A percentile compares a stretch with the other conserved stretches of the same genome.
These are phyloP conservation scores for Periconia macrospinosa DNA, from an alignment of 2,329 filamentous ascomycete species.

Conservation along the genomic window DNA sequence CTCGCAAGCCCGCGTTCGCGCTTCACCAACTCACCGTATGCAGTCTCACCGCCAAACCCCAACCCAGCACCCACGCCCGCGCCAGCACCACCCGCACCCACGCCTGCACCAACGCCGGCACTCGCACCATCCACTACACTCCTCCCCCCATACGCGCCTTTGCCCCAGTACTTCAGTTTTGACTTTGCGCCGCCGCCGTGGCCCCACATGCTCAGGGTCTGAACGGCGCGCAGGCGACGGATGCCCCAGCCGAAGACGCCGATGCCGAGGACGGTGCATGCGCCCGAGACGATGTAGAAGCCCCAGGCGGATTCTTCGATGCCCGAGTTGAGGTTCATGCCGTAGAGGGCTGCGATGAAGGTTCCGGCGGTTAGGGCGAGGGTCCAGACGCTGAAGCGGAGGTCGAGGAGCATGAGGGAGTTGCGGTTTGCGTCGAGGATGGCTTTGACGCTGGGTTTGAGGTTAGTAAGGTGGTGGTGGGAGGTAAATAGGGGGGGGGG, in stretches of 20 bases:
- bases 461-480: background rate
- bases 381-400: constrained; percentile 95
- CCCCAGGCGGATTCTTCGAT: constrained; percentile 91
- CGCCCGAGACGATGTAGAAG: constrained; percentile 73
- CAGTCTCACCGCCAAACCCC: constrained; percentile 20
- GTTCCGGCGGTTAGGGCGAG: constrained; percentile 93
- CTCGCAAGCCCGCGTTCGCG: constrained; percentile 30
- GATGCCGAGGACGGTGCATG: constrained; percentile 72
- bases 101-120: constrained; percentile 15
- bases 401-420: constrained; percentile 92
- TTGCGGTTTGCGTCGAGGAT: constrained; percentile 98
- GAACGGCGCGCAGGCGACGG: constrained; percentile 78
- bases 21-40: constrained; percentile 27
- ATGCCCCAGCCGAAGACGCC: constrained; percentile 84
- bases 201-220: constrained; percentile 85
- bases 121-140: constrained; percentile 14
- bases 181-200: constrained; percentile 22
- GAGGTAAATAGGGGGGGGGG: background rate
- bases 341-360: constrained; percentile 97
- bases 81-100: constrained; percentile 17
- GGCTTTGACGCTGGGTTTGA: constrained; percentile 74
- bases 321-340: constrained; percentile 99
- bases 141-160: constrained; percentile 14
- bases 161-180: constrained; percentile 21
- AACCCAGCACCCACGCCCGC: constrained; percentile 16